Conservation (phyloP, 768 basidiomycete genomes). For the Suillus americanus region DNA sequence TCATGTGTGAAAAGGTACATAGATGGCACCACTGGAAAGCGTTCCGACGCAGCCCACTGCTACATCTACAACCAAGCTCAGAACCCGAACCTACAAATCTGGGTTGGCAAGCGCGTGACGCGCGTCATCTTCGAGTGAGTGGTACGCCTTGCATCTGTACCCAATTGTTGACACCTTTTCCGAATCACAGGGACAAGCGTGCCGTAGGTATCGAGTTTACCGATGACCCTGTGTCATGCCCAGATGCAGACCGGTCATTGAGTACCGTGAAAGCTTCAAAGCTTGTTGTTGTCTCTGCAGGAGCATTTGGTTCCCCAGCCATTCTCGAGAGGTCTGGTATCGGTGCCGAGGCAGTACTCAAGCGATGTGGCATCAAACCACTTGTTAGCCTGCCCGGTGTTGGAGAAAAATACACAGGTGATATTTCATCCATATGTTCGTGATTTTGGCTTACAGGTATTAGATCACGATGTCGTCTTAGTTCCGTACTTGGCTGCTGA, state of each 20-base stretch:
- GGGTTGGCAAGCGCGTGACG: conserved; percentile 42
- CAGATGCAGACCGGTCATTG: conserved; percentile 22
- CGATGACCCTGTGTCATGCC: conserved; percentile 26
- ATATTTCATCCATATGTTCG: background rate
- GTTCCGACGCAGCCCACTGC: conserved; percentile 55
- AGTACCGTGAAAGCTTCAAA: conserved; percentile 36
- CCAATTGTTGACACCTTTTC: background rate
- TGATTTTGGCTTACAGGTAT: background rate
- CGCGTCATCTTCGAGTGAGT: conserved; percentile 51
- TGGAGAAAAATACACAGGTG: conserved; percentile 65
- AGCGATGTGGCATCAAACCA: conserved; percentile 45
- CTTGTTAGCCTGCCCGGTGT: conserved; percentile 71
- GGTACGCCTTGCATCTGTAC: background rate
- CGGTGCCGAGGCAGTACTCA: conserved; percentile 50
- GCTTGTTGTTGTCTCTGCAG: conserved; percentile 50
- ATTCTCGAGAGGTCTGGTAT: conserved; percentile 69
- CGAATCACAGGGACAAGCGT: conserved; percentile 22
- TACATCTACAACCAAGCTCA: conserved; percentile 49
- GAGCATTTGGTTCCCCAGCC: conserved; percentile 55
- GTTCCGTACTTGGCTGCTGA: conserved; percentile 41
- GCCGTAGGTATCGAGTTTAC: conserved; percentile 54
- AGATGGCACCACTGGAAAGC: conserved; percentile 46
- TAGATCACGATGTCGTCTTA: conserved; percentile 33
- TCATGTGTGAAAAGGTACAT: conserved; percentile 45
- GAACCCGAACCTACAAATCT: conserved; percentile 43